These are phyloP conservation scores for Puccinia horiana DNA, from an alignment of 1,284 basidiomycete species.

Conservation along the genomic window DNA sequence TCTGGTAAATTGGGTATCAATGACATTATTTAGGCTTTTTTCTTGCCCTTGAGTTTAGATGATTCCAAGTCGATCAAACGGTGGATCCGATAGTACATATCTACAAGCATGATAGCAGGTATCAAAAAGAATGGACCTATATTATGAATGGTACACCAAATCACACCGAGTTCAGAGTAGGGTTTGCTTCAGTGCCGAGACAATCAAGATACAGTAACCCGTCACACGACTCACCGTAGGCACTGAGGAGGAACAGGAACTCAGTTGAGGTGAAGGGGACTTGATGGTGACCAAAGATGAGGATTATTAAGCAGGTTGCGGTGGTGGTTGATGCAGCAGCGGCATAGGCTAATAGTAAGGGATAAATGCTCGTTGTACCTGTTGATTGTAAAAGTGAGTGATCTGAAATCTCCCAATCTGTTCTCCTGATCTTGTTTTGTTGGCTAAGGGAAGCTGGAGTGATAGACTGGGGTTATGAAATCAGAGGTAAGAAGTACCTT, in stretches of 20 bases:
- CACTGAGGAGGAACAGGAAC: slow-evolving; percentile 19
- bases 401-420: background rate
- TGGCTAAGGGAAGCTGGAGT: background rate
- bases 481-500: slow-evolving; percentile 3
- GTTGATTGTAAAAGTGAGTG: background rate
- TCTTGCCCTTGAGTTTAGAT: background rate
- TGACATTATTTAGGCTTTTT: background rate
- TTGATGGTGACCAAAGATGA: slow-evolving; percentile 17
- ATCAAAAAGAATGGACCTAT: slow-evolving; percentile 39
- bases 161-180: background rate
- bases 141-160: background rate
- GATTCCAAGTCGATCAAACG: slow-evolving; percentile 9
- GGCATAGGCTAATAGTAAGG: slow-evolving; percentile 39
- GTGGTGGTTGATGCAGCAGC: slow-evolving; percentile 45
- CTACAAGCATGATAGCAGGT: slow-evolving; percentile 33
- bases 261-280: background rate
- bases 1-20: background rate
- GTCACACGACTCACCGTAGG: slow-evolving; percentile 19
- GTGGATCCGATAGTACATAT: slow-evolving; percentile 42
- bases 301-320: slow-evolving; percentile 21
- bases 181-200: background rate
- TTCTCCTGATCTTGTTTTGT: background rate
- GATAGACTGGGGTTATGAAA: background rate
- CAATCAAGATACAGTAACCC: background rate
- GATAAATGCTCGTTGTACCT: slow-evolving; percentile 29